A percentile compares a stretch with the other conserved stretches of the same genome.
Evolutionary conservation across 2,329 filamentous ascomycete species (phyloP).

Genomic region (Pezicula carpinea): DNA sequence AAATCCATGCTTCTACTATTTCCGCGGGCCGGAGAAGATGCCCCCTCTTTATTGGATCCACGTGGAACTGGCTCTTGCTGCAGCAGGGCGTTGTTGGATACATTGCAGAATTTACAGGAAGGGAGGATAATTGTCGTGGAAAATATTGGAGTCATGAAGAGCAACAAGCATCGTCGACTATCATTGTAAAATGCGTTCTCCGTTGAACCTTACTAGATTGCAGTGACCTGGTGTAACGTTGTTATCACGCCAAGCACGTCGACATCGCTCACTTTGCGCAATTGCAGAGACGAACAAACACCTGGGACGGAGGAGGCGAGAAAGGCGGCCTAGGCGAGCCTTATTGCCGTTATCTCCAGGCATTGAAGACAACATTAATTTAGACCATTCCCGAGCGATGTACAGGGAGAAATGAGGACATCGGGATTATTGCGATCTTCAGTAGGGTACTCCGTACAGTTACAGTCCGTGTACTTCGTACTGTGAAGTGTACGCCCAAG

Average conservation of each 20-base stretch:
- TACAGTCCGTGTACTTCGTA: conserved; percentile 41
- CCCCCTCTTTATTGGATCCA: conserved; percentile 53
- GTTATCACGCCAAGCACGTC: conserved; percentile 42
- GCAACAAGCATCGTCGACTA: conserved; percentile 41
- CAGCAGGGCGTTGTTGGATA: conserved; percentile 49
- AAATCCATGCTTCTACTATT: conserved; percentile 34
- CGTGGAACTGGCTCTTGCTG: conserved; percentile 46
- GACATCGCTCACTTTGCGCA: conserved; percentile 47
- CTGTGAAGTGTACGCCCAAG: no score
- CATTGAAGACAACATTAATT: conserved; percentile 35
- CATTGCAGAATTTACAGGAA: conserved; percentile 49
- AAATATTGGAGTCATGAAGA: conserved; percentile 49
- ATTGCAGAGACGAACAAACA: conserved; percentile 44
- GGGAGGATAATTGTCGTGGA: conserved; percentile 51
- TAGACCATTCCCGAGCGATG: conserved; percentile 37
- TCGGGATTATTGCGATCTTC: conserved; percentile 32
- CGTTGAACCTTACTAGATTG: conserved; percentile 44
- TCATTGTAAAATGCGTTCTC: conserved; percentile 48
- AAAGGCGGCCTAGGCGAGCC: conserved; percentile 46
- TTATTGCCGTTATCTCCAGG: conserved; percentile 44
- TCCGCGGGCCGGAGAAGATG: conserved; percentile 33
- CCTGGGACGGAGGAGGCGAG: conserved; percentile 46
- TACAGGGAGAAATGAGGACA: conserved; percentile 38
- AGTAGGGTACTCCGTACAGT: conserved; percentile 33
- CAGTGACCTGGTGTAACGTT: conserved; percentile 43